These are phyloP conservation scores for Nothophoma quercina DNA, from an alignment of 2,329 filamentous ascomycete species.

Conservation along the genomic window DNA sequence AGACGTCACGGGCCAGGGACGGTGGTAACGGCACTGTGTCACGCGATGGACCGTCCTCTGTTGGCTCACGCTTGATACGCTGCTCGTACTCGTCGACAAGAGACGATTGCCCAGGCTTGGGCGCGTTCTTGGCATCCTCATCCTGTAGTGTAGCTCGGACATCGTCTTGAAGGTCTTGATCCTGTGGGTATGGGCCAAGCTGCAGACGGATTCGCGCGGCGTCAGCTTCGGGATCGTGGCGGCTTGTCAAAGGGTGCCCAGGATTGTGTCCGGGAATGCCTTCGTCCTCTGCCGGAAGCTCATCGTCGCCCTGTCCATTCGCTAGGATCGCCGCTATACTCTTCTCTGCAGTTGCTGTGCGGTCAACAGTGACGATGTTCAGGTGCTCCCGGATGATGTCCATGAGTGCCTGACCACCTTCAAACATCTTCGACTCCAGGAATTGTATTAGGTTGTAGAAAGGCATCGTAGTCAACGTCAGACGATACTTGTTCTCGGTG, in stretches of 20 bases:
- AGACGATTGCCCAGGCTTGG: conserved; percentile 72
- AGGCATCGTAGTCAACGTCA: conserved; percentile 86
- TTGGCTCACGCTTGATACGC: conserved; percentile 87
- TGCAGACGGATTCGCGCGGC: conserved; percentile 64
- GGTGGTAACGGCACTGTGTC: conserved; percentile 85
- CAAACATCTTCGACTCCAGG: conserved; percentile 83
- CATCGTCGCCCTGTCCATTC: conserved; percentile 61
- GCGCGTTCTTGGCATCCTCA: conserved; percentile 79
- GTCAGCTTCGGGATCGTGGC: conserved; percentile 65
- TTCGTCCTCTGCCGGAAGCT: conserved; percentile 70
- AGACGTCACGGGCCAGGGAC: conserved; percentile 86
- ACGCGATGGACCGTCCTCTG: conserved; percentile 79
- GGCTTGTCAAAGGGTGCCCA: conserved; percentile 67
- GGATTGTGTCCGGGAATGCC: conserved; percentile 73
- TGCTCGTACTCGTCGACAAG: conserved; percentile 88
- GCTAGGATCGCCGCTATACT: conserved; percentile 68
- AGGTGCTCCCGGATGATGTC: conserved; percentile 72
- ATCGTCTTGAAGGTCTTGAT: conserved; percentile 81
- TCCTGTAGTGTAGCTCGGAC: conserved; percentile 87
- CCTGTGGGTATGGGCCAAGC: conserved; percentile 84
- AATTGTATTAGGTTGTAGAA: conserved; percentile 86
- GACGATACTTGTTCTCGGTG: conserved; percentile 82
- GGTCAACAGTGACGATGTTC: conserved; percentile 66
- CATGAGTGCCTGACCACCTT: conserved; percentile 80
- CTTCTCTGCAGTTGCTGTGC: conserved; percentile 62